Evolutionary conservation across 345 rosid species (phyloP), one percentile per base, ranked within the genome.

Genomic region (Chamaenerion angustifolium): DNA sequence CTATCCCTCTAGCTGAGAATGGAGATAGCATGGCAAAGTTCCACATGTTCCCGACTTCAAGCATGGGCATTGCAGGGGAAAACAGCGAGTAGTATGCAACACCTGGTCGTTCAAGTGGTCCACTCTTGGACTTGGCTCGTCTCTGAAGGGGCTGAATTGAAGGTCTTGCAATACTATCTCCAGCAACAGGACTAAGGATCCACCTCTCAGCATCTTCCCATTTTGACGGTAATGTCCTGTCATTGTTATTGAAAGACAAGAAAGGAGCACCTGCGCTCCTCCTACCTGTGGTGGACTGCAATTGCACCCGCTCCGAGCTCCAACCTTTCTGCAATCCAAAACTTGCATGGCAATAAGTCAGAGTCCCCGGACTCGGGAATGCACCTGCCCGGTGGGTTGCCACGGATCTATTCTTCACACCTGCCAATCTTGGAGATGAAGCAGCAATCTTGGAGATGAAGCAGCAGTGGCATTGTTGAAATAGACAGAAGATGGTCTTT

Each of bases 121-220:
- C 98, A 59, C 98, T 92, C 69, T 92, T 92, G 6, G 98, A 87
- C 64, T 83, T 92, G 11, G 96, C 96, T 55, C 75, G 68, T 66
- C 87, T 67, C 35, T 77, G 84, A 23, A 76, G 71, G 4, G 70
- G 69, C 11, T 55, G 71, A 48, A 77, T 40, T 8, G 92, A 80
- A 49, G 76, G 75, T 37, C 76, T 79, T 1, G 59, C 52, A 10
- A 49, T 68, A 61, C 79, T 71, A 58, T 86, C 95, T 16, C 79
- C 82, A 8, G 82, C 70, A 56, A 86, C 76, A 14, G 98, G 98
- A 72, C 98, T 92, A 43, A 78, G 62, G 56, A 92, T 92, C 98
- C 98, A 92, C 69, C 98, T 76, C 83, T 92, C 98, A 7, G 98
- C 98, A 63, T 92, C 98, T 72, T 92, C 98, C 98, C 98, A 92